Evolutionary conservation across 2,329 filamentous ascomycete genomes (phyloP).

Genomic region (Cryphonectria carpinicola): DNA sequence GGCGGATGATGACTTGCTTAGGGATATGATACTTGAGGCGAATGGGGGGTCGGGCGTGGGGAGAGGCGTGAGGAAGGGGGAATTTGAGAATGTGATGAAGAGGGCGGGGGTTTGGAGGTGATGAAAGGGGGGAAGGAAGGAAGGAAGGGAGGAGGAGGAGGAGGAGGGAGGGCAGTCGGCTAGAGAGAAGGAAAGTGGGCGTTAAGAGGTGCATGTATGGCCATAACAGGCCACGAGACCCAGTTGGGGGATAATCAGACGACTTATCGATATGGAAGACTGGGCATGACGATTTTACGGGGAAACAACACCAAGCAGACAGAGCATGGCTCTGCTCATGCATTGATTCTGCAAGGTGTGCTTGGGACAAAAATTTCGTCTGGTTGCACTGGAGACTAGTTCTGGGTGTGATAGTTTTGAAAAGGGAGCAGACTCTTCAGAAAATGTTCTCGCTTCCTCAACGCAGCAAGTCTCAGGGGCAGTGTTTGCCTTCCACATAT

Average conservation of each 20-base stretch:
- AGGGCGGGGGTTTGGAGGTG: conserved; percentile 85
- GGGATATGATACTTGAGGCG: conserved; percentile 94
- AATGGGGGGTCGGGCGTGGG: conserved; percentile 77
- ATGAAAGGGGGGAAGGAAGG: conserved; percentile 40
- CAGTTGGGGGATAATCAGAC: not conserved
- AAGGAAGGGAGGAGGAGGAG: conserved; percentile 34
- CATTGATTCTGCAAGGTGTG: not conserved
- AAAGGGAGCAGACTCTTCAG: not conserved
- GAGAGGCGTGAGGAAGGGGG: conserved; percentile 72
- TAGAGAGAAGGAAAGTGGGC: not conserved
- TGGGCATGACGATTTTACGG: not conserved
- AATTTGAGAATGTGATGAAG: conserved; percentile 86
- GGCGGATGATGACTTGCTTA: conserved; percentile 79
- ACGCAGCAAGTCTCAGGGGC: not conserved
- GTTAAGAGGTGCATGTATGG: not conserved
- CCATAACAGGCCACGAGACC: not conserved
- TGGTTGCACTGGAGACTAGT: not conserved
- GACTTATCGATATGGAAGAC: not conserved
- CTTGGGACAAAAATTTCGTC: not conserved
- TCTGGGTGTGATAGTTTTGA: not conserved
- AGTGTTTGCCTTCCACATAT: not conserved
- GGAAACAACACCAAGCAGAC: not conserved
- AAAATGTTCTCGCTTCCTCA: not conserved
- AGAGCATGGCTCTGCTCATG: not conserved
- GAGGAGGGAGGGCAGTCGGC: not conserved